phyloP scores from a whole-genome alignment of 2,329 filamentous ascomycete species.

The Gliomastix tumulicola region DNA sequence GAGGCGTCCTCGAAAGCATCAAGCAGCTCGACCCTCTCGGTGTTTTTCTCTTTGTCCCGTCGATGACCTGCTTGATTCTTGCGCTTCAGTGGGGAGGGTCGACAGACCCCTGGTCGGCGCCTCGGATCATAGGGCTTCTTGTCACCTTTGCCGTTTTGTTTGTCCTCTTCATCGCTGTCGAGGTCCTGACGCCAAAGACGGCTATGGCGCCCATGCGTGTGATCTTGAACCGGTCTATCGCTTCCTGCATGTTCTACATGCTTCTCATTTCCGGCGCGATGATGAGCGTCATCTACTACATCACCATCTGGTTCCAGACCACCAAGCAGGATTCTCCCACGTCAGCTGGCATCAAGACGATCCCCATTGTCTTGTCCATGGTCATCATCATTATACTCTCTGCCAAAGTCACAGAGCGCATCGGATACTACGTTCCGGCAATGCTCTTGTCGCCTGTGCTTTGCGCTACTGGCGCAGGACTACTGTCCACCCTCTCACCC shows the following conservation, averaged over 20 bases:
- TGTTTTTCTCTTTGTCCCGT: slow-evolving; percentile 4
- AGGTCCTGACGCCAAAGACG: slow-evolving; percentile 19
- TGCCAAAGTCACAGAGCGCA: slow-evolving; percentile 27
- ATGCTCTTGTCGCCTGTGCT: slow-evolving; percentile 36
- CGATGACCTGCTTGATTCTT: slow-evolving; percentile 28
- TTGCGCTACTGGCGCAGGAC: slow-evolving; percentile 32
- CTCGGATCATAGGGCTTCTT: slow-evolving; percentile 31
- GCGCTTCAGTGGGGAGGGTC: slow-evolving; percentile 34
- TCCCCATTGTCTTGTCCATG: slow-evolving; percentile 32
- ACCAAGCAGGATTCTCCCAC: slow-evolving; percentile 27
- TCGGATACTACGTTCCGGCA: slow-evolving; percentile 33
- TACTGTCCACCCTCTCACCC: slow-evolving; percentile 28
- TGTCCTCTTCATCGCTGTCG: slow-evolving; percentile 25
- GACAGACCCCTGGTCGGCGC: slow-evolving; percentile 15
- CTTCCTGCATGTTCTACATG: slow-evolving; percentile 40
- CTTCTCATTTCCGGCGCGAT: slow-evolving; percentile 6
- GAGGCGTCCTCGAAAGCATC: slow-evolving; percentile 17
- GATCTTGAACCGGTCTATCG: slow-evolving; percentile 67
- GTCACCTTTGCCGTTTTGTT: slow-evolving; percentile 30
- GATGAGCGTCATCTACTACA: slow-evolving; percentile 19
- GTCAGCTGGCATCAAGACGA: slow-evolving; percentile 13
- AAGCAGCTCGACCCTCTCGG: slow-evolving; percentile 14
- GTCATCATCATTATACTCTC: slow-evolving; percentile 30
- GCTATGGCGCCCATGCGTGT: slow-evolving; percentile 53
- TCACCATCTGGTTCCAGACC: slow-evolving; percentile 39